Evolutionary conservation across 2,329 filamentous ascomycete species (phyloP).

Genomic region (Orbilia oligospora): DNA sequence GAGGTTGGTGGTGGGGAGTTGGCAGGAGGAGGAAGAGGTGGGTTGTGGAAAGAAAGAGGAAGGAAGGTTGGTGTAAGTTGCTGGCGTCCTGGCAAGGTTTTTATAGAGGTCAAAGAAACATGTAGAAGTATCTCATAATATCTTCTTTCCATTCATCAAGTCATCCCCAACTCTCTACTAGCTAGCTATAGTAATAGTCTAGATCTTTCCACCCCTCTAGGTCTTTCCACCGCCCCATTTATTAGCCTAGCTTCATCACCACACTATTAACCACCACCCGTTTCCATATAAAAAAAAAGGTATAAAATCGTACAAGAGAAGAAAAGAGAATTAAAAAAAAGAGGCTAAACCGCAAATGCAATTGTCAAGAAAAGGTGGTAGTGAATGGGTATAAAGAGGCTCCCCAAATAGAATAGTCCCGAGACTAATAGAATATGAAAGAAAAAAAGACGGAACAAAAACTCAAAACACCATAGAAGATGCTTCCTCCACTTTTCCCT

Average conservation of each 20-base stretch:
- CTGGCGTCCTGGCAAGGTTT: no score
- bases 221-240: background rate
- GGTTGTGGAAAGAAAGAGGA: no score
- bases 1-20: no score
- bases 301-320: slow-evolving; percentile 12
- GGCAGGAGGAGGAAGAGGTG: no score
- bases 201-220: background rate
- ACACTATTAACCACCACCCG: slow-evolving; percentile 2
- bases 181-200: background rate
- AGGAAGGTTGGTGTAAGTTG: no score
- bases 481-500: slow-evolving; percentile 10
- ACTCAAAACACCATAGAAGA: slow-evolving; percentile 25
- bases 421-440: background rate
- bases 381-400: slow-evolving; percentile 5
- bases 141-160: slow-evolving; percentile 11
- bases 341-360: slow-evolving; percentile 30
- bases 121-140: background rate
- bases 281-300: slow-evolving; percentile 17
- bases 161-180: background rate
- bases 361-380: background rate
- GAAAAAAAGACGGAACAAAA: slow-evolving; percentile 3
- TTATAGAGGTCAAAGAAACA: background rate
- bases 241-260: background rate
- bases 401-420: background rate
- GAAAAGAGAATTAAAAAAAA: background rate